Base-by-base conservation (phyloP, 2,329 filamentous ascomycete genomes). In the Clarireedia monteithiana region DNA sequence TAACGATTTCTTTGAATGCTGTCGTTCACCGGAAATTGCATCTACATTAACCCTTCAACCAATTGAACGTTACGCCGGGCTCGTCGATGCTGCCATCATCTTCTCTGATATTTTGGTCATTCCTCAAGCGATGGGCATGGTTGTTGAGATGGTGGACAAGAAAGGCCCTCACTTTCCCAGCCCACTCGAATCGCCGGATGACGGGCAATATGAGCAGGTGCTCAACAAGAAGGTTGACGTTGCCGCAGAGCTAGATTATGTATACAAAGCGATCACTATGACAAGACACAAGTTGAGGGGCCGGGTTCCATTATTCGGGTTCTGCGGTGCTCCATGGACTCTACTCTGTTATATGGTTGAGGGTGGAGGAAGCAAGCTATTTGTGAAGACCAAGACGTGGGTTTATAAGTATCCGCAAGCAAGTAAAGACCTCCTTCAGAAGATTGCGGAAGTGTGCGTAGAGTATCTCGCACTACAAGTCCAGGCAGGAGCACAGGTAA, bases 261-360 rank as follows among this genome's bases (percentile, higher is more conserved):
- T 99, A 12, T 99, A 96, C 79, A 85, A 91, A 68, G 94, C 92
- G 17, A 95, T 99, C 62, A 95, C 91, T 0, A 72, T 96, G 67
- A 97, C 94, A 26, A 80, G 94, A 63, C 80, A 89, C 70, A 96
- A 96, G 77, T 75, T 99, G 52, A 79, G 85, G 48, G 94, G 94
- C 0, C 80, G 91, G 47, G 94, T 99, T 34, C 94, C 94, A 5
- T 74, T 99, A 62, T 95, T 96, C 69, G 94, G 94, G 38, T 99
- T 99, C 76, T 96, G 91, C 67, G 94, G 94, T 54, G 91, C 94
- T 6, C 94, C 94, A 0, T 99, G 94, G 90, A 99, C 94, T 2
- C 74, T 99, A 58, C 81, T 99, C 68, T 96, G 92, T 76, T 99
- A 99, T 76, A 99, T 99, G 94, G 90, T 97, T 17, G 94, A 99